phyloP scores from a whole-genome alignment of 768 basidiomycete genomes.

The Ramaria rubella region DNA sequence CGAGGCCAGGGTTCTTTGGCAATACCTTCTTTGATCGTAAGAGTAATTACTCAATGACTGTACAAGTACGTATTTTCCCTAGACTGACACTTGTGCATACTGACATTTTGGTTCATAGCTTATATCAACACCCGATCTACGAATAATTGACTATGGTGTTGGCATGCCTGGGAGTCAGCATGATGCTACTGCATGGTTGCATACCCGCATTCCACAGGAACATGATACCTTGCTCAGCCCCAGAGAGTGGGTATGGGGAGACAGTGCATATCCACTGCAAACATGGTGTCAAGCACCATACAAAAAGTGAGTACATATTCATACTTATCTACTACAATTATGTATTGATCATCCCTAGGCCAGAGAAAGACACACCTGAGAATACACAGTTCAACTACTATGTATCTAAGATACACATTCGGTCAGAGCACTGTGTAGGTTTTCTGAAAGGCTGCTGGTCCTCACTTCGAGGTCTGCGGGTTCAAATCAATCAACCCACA shows the following conservation, averaged over 20 bases:
- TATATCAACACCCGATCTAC: slow-evolving; percentile 27
- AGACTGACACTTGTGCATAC: not conserved
- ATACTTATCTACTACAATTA: slow-evolving; percentile 14
- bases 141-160: slow-evolving; percentile 29
- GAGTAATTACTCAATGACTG: no score
- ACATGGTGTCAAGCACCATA: slow-evolving; percentile 1
- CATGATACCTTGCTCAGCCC: slow-evolving; percentile 20
- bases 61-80: slow-evolving; percentile 28
- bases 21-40: slow-evolving; percentile 35
- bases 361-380: slow-evolving; percentile 24
- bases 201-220: slow-evolving; percentile 18
- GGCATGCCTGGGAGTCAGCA: slow-evolving; percentile 28
- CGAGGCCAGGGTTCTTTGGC: slow-evolving; percentile 29
- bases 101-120: slow-evolving; percentile 14
- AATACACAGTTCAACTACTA: slow-evolving; percentile 32
- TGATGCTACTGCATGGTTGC: slow-evolving; percentile 27
- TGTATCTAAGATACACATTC: slow-evolving; percentile 30
- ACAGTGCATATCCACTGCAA: slow-evolving; percentile 35
- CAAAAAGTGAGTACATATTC: slow-evolving; percentile 7
- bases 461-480: slow-evolving; percentile 27
- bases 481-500: slow-evolving; percentile 19
- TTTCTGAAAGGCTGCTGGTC: slow-evolving; percentile 35
- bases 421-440: slow-evolving; percentile 35
- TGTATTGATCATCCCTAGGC: slow-evolving; percentile 21
- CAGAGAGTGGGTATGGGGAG: slow-evolving; percentile 32